Evolutionary conservation across 2,329 filamentous ascomycete genomes (phyloP).

Genomic region (Alternaria sp.): DNA sequence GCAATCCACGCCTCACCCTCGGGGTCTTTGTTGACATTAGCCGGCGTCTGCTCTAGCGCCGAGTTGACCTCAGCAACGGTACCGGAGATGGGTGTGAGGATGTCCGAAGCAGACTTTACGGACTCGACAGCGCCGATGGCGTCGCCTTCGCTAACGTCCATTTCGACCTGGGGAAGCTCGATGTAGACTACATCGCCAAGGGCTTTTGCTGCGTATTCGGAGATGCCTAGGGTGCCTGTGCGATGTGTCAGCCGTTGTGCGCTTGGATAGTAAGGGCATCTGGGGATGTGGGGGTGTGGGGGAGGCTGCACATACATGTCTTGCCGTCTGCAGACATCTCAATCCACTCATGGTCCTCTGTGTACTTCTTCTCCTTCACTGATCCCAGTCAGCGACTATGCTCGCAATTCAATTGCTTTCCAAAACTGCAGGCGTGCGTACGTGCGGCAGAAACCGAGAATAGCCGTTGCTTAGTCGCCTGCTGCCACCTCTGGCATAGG

Average conservation of each 20-base stretch:
- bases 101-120: conserved; percentile 97
- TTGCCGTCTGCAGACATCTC: conserved; percentile 84
- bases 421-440: conserved; percentile 27
- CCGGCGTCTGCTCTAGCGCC: conserved; percentile 82
- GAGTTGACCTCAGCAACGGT: conserved; percentile 77
- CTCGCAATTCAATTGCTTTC: conserved; percentile 8
- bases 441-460: conserved; percentile 51
- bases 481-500: conserved; percentile 39
- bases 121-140: conserved; percentile 94
- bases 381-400: conserved; percentile 26
- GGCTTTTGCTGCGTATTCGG: conserved; percentile 86
- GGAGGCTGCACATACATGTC: conserved; percentile 64
- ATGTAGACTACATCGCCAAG: conserved; percentile 98
- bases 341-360: conserved; percentile 98
- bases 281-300: conserved; percentile 13
- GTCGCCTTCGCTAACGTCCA: conserved; percentile 77
- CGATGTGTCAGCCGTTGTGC: background rate
- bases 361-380: conserved; percentile 83
- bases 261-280: conserved; percentile 4
- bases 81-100: conserved; percentile 86
- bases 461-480: conserved; percentile 43
- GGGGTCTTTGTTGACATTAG: conserved; percentile 86
- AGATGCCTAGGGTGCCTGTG: conserved; percentile 78
- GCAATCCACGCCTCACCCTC: conserved; percentile 94
- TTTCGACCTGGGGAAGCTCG: conserved; percentile 80